These are phyloP conservation scores for Melocanna baccifera DNA, from an alignment of 176 grass and related monocot species.

Conservation along the genomic window DNA sequence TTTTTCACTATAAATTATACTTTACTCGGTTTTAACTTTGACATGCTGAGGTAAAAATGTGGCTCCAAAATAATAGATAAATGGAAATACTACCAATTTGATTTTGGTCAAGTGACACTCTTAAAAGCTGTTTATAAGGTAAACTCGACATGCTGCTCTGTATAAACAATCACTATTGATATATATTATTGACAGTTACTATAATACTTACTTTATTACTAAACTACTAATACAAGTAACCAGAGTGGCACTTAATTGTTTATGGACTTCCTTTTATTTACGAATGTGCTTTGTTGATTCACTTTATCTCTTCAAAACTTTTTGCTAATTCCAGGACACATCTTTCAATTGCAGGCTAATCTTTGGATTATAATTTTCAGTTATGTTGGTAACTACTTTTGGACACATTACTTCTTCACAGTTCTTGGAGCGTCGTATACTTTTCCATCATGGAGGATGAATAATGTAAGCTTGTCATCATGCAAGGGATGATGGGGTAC, in stretches of 20 bases:
- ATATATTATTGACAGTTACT: conserved; percentile 14
- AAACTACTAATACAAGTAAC: conserved; percentile 1
- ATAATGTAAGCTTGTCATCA: conserved; percentile 70
- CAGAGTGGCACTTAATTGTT: not conserved
- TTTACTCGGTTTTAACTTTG: not conserved
- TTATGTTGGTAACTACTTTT: conserved; percentile 99
- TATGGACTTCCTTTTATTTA: conserved; percentile 8
- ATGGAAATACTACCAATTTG: conserved; percentile 9
- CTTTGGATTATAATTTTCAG: conserved; percentile 97
- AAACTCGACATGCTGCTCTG: not conserved
- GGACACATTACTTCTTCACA: conserved; percentile 99
- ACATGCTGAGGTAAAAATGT: not conserved
- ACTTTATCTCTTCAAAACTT: not conserved
- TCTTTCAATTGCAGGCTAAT: conserved; percentile 74
- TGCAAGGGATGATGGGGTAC: not conserved
- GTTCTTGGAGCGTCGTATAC: conserved; percentile 95
- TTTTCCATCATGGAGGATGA: conserved; percentile 98
- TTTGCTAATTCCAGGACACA: conserved; percentile 24
- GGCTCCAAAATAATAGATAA: not conserved
- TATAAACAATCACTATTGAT: not conserved
- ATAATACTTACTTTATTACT: not conserved
- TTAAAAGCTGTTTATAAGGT: not conserved
- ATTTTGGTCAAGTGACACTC: conserved; percentile 6
- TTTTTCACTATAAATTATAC: not conserved
- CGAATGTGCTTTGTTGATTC: not conserved